phyloP scores from a whole-genome alignment of 352 stramenopile genomes.

The Globisporangium emineosum region DNA sequence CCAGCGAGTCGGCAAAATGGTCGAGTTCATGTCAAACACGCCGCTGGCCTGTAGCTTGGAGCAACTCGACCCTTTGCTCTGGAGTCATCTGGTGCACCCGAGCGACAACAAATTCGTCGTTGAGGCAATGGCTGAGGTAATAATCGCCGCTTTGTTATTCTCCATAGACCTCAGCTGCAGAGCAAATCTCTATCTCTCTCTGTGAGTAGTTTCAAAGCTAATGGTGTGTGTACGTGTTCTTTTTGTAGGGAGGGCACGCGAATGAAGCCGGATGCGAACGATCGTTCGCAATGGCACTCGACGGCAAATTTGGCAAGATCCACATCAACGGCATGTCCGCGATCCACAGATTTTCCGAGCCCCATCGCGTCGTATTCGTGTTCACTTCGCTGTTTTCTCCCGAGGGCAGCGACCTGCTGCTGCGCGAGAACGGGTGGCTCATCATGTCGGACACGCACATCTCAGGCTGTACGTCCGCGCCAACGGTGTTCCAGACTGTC shows the following conservation, averaged over 20 bases:
- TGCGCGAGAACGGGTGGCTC: conserved; percentile 14
- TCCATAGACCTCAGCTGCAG: neutral
- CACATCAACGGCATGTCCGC: neutral
- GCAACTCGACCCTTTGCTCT: neutral
- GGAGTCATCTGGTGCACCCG: neutral
- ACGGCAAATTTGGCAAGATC: neutral
- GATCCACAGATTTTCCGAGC: conserved; percentile 4
- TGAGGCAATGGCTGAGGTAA: neutral
- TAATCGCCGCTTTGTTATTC: too few species aligned
- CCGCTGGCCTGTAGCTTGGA: neutral
- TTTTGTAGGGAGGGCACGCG: neutral
- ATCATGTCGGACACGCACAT: conserved; percentile 1
- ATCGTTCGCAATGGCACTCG: neutral
- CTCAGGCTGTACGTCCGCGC: neutral
- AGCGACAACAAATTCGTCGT: neutral
- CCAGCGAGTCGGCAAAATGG: neutral
- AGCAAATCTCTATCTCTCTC: neutral
- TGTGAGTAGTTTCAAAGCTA: neutral
- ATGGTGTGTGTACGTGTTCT: too few species aligned
- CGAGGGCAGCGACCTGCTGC: neutral
- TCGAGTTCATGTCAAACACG: conserved; percentile 13
- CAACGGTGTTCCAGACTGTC: conserved; percentile 9
- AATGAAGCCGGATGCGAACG: neutral
- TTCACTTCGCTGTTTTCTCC: conserved; percentile 4
- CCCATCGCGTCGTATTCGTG: conserved; percentile 1